Conservation (phyloP, 2,329 filamentous ascomycete genomes). For the Colletotrichum sp. region DNA sequence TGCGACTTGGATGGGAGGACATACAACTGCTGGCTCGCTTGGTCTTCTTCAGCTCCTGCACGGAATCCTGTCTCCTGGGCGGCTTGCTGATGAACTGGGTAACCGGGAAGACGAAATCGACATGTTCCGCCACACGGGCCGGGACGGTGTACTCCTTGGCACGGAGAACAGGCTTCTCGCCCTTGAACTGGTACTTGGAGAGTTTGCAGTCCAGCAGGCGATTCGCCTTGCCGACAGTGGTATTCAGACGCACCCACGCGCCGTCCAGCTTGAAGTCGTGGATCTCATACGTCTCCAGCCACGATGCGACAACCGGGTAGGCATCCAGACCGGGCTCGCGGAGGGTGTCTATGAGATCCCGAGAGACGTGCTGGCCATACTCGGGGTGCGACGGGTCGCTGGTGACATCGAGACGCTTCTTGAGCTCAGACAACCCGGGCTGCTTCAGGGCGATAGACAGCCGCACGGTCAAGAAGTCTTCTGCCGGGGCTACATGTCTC, state of each 20-base stretch:
- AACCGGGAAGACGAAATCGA: constrained; percentile 54
- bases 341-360: constrained; percentile 38
- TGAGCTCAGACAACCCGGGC: constrained; percentile 11
- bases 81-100: constrained; percentile 49
- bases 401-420: constrained; percentile 23
- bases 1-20: neutral
- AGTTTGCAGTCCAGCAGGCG: constrained; percentile 46
- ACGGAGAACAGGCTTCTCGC: constrained; percentile 42
- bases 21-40: neutral
- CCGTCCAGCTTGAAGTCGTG: constrained; percentile 33
- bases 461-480: neutral
- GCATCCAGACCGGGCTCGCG: constrained; percentile 37
- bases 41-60: constrained; percentile 6
- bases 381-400: neutral
- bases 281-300: constrained; percentile 46
- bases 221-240: constrained; percentile 43
- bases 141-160: constrained; percentile 51
- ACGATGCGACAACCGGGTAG: constrained; percentile 40
- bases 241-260: constrained; percentile 47
- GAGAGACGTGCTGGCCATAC: constrained; percentile 33
- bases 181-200: constrained; percentile 44
- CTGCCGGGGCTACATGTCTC: neutral
- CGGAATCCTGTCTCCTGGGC: constrained; percentile 36
- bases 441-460: constrained; percentile 21
- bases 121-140: constrained; percentile 35